phyloP scores from a whole-genome alignment of 2,329 filamentous ascomycete species.

The Cercospora zeina region DNA sequence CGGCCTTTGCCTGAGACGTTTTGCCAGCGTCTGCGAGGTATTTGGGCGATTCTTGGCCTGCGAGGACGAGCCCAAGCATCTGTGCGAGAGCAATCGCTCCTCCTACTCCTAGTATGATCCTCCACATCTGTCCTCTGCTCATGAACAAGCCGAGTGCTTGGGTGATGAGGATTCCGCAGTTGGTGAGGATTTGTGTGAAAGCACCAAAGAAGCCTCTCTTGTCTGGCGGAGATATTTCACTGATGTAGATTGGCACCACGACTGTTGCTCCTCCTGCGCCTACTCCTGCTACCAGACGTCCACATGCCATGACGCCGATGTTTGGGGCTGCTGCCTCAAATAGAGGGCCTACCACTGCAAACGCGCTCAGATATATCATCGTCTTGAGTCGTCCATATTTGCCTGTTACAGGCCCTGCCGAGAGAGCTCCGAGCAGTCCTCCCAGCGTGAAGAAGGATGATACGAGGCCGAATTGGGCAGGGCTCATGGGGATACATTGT shows the following conservation, averaged over 20 bases:
- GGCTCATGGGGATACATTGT: conserved; percentile 85
- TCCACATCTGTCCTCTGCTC: conserved; percentile 76
- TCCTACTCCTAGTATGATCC: conserved; percentile 75
- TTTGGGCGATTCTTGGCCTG: conserved; percentile 78
- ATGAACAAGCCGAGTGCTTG: conserved; percentile 86
- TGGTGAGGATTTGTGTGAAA: conserved; percentile 92
- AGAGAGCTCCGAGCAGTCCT: conserved; percentile 78
- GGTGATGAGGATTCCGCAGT: conserved; percentile 76
- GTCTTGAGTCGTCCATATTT: conserved; percentile 71
- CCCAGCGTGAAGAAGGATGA: conserved; percentile 91
- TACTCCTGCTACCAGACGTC: conserved; percentile 76
- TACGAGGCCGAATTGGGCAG: conserved; percentile 78
- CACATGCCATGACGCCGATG: conserved; percentile 68
- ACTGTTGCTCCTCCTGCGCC: conserved; percentile 88
- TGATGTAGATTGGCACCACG: conserved; percentile 91
- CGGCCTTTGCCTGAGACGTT: conserved; percentile 61
- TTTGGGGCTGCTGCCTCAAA: conserved; percentile 71
- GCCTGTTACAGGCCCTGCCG: conserved; percentile 76
- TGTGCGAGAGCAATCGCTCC: conserved; percentile 68
- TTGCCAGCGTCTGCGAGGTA: conserved; percentile 74
- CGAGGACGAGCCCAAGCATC: conserved; percentile 66
- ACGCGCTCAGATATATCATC: conserved; percentile 74
- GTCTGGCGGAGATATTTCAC: conserved; percentile 76
- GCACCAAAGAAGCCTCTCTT: conserved; percentile 66
- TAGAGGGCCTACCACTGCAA: conserved; percentile 74